These are phyloP conservation scores for Prunella vulgaris DNA, from an alignment of 257 asterid species.

Conservation along the genomic window DNA sequence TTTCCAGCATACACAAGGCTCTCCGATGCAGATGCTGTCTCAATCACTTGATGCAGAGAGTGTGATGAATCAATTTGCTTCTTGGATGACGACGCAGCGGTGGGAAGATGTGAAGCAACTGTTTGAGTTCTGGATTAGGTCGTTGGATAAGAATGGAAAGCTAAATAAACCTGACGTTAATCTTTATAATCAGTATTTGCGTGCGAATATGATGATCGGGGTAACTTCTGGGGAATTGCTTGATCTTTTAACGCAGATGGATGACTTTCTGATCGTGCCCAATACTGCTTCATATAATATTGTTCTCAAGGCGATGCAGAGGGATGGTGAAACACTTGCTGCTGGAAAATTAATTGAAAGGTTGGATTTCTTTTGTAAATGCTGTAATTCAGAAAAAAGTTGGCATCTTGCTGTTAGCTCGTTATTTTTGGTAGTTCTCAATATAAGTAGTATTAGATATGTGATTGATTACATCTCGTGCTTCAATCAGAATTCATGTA, in stretches of 20 bases:
- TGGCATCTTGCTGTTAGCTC: neutral
- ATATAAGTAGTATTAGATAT: neutral
- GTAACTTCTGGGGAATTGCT: conserved; percentile 53
- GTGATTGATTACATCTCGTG: neutral
- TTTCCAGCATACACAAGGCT: conserved; percentile 21
- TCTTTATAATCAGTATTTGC: conserved; percentile 67
- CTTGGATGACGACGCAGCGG: conserved; percentile 61
- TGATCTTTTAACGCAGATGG: conserved; percentile 55
- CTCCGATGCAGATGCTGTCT: conserved; percentile 38
- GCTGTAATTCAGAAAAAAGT: neutral
- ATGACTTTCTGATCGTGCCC: conserved; percentile 45
- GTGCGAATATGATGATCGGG: conserved; percentile 76
- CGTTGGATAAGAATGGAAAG: conserved; percentile 65
- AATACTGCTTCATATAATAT: conserved; percentile 78
- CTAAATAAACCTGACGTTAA: conserved; percentile 78
- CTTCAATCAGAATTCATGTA: neutral
- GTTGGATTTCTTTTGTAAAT: conserved; percentile 28
- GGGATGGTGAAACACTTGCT: conserved; percentile 43
- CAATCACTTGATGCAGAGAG: conserved; percentile 46
- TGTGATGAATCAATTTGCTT: conserved; percentile 52
- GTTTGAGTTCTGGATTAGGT: conserved; percentile 71
- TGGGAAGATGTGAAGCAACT: conserved; percentile 77
- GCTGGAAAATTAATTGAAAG: conserved; percentile 72
- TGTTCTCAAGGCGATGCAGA: conserved; percentile 69
- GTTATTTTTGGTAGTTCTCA: no score